These are phyloP conservation scores for Exophiala calicioides DNA, from an alignment of 2,329 filamentous ascomycete genomes.

Conservation along the genomic window DNA sequence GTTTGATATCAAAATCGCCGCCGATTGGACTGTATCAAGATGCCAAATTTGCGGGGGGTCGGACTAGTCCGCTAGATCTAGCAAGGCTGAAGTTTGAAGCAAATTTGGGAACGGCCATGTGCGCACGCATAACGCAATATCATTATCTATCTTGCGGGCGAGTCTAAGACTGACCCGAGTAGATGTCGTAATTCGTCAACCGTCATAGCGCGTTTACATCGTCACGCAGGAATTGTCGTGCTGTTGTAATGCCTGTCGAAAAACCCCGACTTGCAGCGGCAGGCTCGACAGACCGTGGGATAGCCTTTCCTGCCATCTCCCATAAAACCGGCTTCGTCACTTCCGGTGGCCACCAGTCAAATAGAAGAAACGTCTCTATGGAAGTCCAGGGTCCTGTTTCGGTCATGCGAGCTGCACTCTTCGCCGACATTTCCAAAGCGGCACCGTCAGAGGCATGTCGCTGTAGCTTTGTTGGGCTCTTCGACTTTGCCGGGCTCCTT, in stretches of 20 bases:
- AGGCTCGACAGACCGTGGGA: neutral
- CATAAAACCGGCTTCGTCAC: conserved; percentile 24
- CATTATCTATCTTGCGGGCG: neutral
- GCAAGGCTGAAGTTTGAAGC: too few species aligned
- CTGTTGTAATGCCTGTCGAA: conserved; percentile 22
- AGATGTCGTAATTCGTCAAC: conserved; percentile 13
- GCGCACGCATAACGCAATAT: too few species aligned
- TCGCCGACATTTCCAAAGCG: too few species aligned
- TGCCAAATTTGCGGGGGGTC: neutral
- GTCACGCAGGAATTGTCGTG: conserved; percentile 22
- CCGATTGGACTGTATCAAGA: neutral
- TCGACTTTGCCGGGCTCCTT: conserved; percentile 8
- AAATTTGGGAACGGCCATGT: too few species aligned
- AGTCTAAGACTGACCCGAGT: too few species aligned
- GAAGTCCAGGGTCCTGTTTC: conserved; percentile 33
- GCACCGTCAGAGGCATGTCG: conserved; percentile 21
- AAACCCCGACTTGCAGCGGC: neutral
- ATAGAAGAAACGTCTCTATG: conserved; percentile 31
- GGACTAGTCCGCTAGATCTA: conserved; percentile 2
- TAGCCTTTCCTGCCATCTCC: neutral
- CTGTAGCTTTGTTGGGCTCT: conserved; percentile 16
- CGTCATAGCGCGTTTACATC: conserved; percentile 25
- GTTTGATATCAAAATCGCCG: neutral
- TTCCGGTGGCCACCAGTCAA: conserved; percentile 30
- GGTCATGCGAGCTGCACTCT: too few species aligned